Percentiles rank a stretch among this genome's conserved stretches.
Evolutionary conservation across 2,329 filamentous ascomycete species (phyloP).

Genomic region (Harringtonia aguacate): DNA sequence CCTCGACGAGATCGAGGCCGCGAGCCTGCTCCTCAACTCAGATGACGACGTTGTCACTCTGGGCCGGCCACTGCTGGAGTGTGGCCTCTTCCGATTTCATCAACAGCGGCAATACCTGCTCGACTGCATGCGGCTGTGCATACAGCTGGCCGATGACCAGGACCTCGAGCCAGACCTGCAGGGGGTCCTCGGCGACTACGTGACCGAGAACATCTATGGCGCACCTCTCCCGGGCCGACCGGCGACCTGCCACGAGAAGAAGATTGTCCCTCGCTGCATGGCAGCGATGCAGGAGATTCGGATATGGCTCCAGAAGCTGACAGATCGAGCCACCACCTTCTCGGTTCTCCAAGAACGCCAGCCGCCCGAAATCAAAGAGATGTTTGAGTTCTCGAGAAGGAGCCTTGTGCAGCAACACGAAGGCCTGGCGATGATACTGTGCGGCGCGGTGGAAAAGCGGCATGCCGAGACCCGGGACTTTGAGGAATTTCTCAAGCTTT

Average conservation of each 20-base stretch:
- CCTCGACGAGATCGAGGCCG: conserved; percentile 80
- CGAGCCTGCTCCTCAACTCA: conserved; percentile 63
- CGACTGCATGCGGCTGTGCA: conserved; percentile 70
- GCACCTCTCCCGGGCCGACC: conserved; percentile 31
- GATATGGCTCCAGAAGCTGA: conserved; percentile 62
- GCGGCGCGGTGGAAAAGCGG: conserved; percentile 65
- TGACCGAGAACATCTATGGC: conserved; percentile 47
- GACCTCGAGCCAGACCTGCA: conserved; percentile 38
- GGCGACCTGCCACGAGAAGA: conserved; percentile 33
- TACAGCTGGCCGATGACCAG: conserved; percentile 57
- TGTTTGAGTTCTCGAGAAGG: conserved; percentile 66
- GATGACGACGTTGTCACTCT: conserved; percentile 57
- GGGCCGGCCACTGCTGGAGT: conserved; percentile 64
- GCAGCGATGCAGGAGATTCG: conserved; percentile 67
- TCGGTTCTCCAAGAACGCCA: conserved; percentile 58
- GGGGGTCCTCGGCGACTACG: conserved; percentile 39
- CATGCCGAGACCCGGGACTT: conserved; percentile 65
- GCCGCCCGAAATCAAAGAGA: conserved; percentile 57
- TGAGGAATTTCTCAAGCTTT: conserved; percentile 52
- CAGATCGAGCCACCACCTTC: conserved; percentile 65
- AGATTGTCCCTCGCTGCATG: conserved; percentile 66
- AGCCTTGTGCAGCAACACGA: conserved; percentile 88
- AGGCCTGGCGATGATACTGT: conserved; percentile 68
- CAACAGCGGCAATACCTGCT: conserved; percentile 73
- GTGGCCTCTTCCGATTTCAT: conserved; percentile 80